These are phyloP conservation scores for Colletotrichum truncatum DNA, from an alignment of 2,329 filamentous ascomycete genomes.

Conservation along the genomic window DNA sequence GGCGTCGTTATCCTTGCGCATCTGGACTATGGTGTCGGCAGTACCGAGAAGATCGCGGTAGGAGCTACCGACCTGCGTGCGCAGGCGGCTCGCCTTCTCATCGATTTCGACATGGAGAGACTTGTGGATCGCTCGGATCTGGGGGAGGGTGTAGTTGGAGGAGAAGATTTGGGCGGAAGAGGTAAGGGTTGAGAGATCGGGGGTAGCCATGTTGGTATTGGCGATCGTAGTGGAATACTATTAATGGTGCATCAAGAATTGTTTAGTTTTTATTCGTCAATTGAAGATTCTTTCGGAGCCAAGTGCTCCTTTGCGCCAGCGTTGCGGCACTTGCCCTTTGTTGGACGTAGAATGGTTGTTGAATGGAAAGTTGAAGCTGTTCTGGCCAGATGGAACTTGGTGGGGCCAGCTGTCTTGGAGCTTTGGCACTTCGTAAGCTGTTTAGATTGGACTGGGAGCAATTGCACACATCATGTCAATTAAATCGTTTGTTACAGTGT, in stretches of 20 bases:
- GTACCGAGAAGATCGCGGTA: conserved; percentile 93
- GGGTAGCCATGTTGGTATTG: conserved; percentile 34
- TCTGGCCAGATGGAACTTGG: conserved; percentile 21
- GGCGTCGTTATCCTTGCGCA: conserved; percentile 80
- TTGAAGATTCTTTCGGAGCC: not conserved
- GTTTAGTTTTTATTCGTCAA: not conserved
- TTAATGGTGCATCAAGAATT: not conserved
- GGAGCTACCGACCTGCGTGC: conserved; percentile 70
- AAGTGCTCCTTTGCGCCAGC: not conserved
- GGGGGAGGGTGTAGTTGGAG: conserved; percentile 65
- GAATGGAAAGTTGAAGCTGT: conserved; percentile 2
- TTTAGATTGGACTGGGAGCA: not conserved
- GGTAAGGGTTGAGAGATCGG: conserved; percentile 58
- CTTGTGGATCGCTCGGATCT: conserved; percentile 71
- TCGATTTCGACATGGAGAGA: conserved; percentile 67
- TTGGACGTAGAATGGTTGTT: not conserved
- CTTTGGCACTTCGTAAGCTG: not conserved
- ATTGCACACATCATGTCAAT: not conserved
- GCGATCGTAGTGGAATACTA: not conserved
- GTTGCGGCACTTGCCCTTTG: conserved; percentile 6
- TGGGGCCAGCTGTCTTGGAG: conserved; percentile 20
- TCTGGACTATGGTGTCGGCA: conserved; percentile 91
- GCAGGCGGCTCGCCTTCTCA: conserved; percentile 69
- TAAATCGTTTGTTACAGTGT: not conserved
- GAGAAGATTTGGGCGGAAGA: conserved; percentile 65